Evolutionary conservation across 495 filamentous ascomycete genomes (phyloP).

Genomic region (Talaromyces stipitatus): DNA sequence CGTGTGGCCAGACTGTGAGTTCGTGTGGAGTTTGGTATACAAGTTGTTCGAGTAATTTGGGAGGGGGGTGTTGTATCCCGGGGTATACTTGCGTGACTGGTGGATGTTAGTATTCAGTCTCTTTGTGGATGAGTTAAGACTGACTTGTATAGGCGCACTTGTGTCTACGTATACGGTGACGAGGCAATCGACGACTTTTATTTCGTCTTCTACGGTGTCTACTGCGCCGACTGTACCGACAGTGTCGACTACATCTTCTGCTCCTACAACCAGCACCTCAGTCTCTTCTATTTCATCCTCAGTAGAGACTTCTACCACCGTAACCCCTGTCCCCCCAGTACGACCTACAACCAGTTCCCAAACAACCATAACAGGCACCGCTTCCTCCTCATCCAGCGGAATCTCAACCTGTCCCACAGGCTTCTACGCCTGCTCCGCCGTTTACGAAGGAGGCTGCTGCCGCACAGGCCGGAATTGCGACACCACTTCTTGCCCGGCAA

Average conservation of each 20-base stretch:
- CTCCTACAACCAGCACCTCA: constrained; percentile 16
- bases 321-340: constrained; percentile 34
- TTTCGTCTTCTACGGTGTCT: constrained; percentile 33
- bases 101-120: constrained; percentile 57
- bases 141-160: constrained; percentile 27
- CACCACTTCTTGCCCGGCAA: constrained; percentile 58
- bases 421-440: constrained; percentile 64
- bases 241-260: constrained; percentile 14
- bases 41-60: constrained; percentile 57
- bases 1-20: constrained; percentile 57
- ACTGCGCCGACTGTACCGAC: constrained; percentile 21
- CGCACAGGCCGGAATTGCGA: constrained; percentile 77
- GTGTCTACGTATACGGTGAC: constrained; percentile 41
- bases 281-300: constrained; percentile 12
- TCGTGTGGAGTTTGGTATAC: constrained; percentile 57
- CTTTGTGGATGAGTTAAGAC: constrained; percentile 1
- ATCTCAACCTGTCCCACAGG: constrained; percentile 57
- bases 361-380: constrained; percentile 25
- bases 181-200: constrained; percentile 32
- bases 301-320: constrained; percentile 20
- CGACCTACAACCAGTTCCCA: constrained; percentile 39
- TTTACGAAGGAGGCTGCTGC: constrained; percentile 68
- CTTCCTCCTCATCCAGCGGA: constrained; percentile 24
- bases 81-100: constrained; percentile 70
- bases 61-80: constrained; percentile 83